Percentiles rank a stretch among this genome's conserved stretches.
Conservation (phyloP, 805 yeast species). For the Nakazawaea wickerhamii region DNA sequence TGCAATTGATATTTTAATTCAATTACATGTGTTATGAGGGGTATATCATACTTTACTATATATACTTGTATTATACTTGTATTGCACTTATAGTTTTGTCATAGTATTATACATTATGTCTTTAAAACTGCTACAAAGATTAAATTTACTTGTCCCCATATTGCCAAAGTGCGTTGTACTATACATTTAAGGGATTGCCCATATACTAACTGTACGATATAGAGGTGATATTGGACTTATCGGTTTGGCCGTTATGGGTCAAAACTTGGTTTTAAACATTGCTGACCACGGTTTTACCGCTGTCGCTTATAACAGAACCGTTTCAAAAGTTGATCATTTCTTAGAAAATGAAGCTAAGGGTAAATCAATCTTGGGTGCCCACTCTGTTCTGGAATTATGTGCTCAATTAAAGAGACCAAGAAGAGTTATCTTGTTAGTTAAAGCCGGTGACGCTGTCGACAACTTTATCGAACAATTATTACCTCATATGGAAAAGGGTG, state of each 20-base stretch:
- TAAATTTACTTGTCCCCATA: constrained; percentile 5
- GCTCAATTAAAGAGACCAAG: constrained; percentile 94
- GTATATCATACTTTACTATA: no score
- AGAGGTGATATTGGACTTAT: constrained; percentile 97
- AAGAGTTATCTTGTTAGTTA: constrained; percentile 88
- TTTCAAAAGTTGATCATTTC: constrained; percentile 91
- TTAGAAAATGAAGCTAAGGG: constrained; percentile 95
- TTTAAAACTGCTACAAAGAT: constrained; percentile 1
- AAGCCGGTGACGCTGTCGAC: constrained; percentile 96
- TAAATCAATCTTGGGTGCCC: constrained; percentile 93
- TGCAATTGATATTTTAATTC: no score
- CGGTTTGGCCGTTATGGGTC: constrained; percentile 99
- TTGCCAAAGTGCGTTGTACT: constrained; percentile 8
- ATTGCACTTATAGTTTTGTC: not conserved
- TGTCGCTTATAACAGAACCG: constrained; percentile 98
- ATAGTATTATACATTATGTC: not conserved
- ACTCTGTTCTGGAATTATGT: constrained; percentile 81
- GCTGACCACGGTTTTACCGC: constrained; percentile 99
- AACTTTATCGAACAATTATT: constrained; percentile 80
- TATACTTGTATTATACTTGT: not conserved
- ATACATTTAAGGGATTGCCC: no score
- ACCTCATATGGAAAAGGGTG: constrained; percentile 92
- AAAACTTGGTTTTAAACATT: constrained; percentile 92
- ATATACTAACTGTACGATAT: constrained; percentile 16
- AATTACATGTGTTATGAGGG: no score